Evolutionary conservation across 208 protist genomes (phyloP).

Genomic region (Angomonas deanei): DNA sequence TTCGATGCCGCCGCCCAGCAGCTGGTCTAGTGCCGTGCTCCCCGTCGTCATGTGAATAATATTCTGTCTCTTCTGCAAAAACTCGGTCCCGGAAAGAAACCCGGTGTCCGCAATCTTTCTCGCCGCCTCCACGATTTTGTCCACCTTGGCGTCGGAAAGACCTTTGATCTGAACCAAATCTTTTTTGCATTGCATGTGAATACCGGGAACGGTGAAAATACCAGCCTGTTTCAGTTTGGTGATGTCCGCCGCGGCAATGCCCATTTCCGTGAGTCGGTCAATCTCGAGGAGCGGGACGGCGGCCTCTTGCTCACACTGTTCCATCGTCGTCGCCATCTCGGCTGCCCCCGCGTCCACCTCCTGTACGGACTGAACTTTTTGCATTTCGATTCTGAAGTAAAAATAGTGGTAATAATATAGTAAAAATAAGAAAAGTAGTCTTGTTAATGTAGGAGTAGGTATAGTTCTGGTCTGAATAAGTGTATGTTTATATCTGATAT

Average conservation of each 20-base stretch:
- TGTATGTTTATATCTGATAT: neutral
- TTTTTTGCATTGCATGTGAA: slow-evolving; percentile 91
- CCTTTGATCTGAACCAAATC: slow-evolving; percentile 94
- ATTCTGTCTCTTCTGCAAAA: slow-evolving; percentile 79
- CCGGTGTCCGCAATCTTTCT: slow-evolving; percentile 78
- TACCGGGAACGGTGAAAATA: slow-evolving; percentile 88
- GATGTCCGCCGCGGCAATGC: slow-evolving; percentile 85
- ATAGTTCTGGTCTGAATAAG: neutral
- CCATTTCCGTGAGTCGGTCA: slow-evolving; percentile 86
- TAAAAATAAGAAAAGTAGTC: neutral
- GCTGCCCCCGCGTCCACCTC: slow-evolving; percentile 5
- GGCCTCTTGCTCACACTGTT: slow-evolving; percentile 15
- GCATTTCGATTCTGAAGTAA: slow-evolving; percentile 2
- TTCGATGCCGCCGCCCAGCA: slow-evolving; percentile 97
- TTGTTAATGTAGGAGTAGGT: neutral
- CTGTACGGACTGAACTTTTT: slow-evolving; percentile 6
- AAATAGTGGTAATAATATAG: neutral
- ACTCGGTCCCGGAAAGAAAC: slow-evolving; percentile 88
- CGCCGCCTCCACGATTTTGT: slow-evolving; percentile 96
- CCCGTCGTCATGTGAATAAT: slow-evolving; percentile 94
- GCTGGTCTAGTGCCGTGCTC: slow-evolving; percentile 85
- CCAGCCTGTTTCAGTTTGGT: slow-evolving; percentile 86
- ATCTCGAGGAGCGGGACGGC: slow-evolving; percentile 60
- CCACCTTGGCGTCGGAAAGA: slow-evolving; percentile 97
- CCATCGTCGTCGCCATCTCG: slow-evolving; percentile 16